A percentile compares a stretch with the other conserved stretches of the same genome.
These are phyloP conservation scores for Penicillium sumatraense DNA, from an alignment of 2,329 filamentous ascomycete genomes.

Conservation along the genomic window DNA sequence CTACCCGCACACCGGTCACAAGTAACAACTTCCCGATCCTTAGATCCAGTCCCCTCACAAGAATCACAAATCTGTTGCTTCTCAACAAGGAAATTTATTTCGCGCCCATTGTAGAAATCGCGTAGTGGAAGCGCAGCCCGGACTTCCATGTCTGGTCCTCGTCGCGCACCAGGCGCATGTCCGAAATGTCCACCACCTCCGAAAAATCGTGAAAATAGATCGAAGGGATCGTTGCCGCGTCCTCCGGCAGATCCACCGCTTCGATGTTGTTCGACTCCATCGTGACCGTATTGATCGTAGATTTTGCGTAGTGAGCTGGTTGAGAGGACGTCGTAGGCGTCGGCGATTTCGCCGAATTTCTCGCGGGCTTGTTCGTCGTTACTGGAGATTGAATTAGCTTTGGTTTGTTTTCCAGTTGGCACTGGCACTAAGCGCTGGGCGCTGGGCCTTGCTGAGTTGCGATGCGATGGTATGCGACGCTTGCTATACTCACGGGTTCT, in stretches of 20 bases:
- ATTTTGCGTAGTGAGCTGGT: slow-evolving; percentile 79
- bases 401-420: not conserved
- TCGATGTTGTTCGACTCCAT: slow-evolving; percentile 82
- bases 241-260: slow-evolving; percentile 66
- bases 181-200: slow-evolving; percentile 87
- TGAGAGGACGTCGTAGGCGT: slow-evolving; percentile 92
- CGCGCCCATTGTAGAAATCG: slow-evolving; percentile 90
- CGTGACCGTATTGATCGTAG: slow-evolving; percentile 93
- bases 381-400: slow-evolving; percentile 59
- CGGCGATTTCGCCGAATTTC: slow-evolving; percentile 91
- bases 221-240: slow-evolving; percentile 81
- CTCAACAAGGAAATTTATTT: slow-evolving; percentile 86
- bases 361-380: slow-evolving; percentile 78
- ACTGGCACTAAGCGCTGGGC: no score
- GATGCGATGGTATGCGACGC: no score
- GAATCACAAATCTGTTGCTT: slow-evolving; percentile 94
- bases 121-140: slow-evolving; percentile 76
- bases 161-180: slow-evolving; percentile 71
- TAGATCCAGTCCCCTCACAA: slow-evolving; percentile 83
- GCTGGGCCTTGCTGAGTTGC: not conserved
- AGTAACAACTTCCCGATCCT: slow-evolving; percentile 80
- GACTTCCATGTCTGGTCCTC: slow-evolving; percentile 88
- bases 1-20: slow-evolving; percentile 79
- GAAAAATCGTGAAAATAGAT: slow-evolving; percentile 96
- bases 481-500: slow-evolving; percentile 82